Base-by-base conservation (phyloP, 2,329 filamentous ascomycete species). In the Sporothrix variecibatus region DNA sequence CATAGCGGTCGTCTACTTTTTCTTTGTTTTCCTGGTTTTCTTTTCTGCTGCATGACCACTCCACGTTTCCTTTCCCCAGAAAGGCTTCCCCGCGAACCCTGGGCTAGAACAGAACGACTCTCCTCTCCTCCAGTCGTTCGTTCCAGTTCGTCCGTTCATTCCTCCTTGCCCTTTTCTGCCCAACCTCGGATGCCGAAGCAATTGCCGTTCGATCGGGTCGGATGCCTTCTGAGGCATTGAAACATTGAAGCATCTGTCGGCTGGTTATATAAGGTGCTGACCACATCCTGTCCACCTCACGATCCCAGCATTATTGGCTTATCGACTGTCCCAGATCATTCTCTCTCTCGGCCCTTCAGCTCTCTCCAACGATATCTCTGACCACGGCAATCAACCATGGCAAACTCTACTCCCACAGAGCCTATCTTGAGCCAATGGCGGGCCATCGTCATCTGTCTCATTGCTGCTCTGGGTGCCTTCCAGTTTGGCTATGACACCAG, bases 401-500 rank as follows among this genome's bases (percentile, higher is more conserved):
- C 65, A 2, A 17, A 8, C 43, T 34, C 51, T 5, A 1, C 51
- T 28, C n/a, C 65, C 15, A 34, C 40, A 8, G 43, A 69, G 46
- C 53, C 43, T 43, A 34, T 69, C 65, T 26, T 69, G 23, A 34
- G 65, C 43, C 65, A 69, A 46, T 69, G 65, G 65, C 43, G 65
- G 43, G 65, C 65, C 40, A 69, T 69, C 34, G 43, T 53, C 26
- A 51, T 69, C 15, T 69, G 65, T 8, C 65, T 69, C 65, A 69
- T 69, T 28, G 65, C 65, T 15, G 23, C 65, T n/a, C 17, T 51
- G 23, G 65, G 65, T 8, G 65, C 65, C 65, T 69, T 69, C 15
- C 65, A 69, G 65, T 69, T 69, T 51, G 65, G 65, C 65, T 69
- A 69, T 53, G 65, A 69, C 65, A 34, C 43, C 15, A 69, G 65